Base-by-base conservation (phyloP, 257 asterid species). In the Ilex asprella region DNA sequence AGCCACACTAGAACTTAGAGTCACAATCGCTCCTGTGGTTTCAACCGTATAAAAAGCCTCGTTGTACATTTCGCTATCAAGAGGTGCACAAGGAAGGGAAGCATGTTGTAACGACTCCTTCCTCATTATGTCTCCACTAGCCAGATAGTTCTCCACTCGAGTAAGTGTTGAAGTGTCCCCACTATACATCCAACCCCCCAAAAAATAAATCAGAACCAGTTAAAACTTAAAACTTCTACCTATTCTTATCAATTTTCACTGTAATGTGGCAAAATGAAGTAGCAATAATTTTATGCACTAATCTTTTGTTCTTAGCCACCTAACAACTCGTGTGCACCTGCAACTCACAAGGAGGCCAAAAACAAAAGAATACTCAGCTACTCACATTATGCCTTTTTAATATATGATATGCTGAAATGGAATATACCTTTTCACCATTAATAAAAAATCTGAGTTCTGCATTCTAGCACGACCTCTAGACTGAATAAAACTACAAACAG, bases 401-500 rank as follows among this genome's bases (percentile, higher is more conserved):
- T 56, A 56, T 15, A 67, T 31, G 10, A 16, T 60, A 83, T n/a
- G 7, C 30, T 9, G 16, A 39, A 51, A 31, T 30, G 55, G 41
- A 58, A 61, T 30, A 32, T 66, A 74, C 98, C 95, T 83, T 70
- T 70, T 67, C 41, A 84, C 79, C 95, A 92, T 81, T 65, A 84
- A 56, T 60, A 92, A 56, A 68, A 88, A 92, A 67, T 88, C 89
- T 3, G 98, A 92, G 74, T 80, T 84, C 51, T 74, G 88, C 96
- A 79, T 88, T 43, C 98, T 92, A 59, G 97, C 98, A 67, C 97
- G 95, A 2, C 98, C 98, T 47, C 95, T 86, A 16, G 98, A 92
- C 75, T 92, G 97, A 77, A 92, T 92, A 67, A 88, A 92, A 76
- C 98, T 86, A 72, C 97, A 86, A 53, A 88, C 67, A 21, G 88